These are phyloP conservation scores for Fraxinus anomala DNA, from an alignment of 257 asterid genomes.

Conservation along the genomic window DNA sequence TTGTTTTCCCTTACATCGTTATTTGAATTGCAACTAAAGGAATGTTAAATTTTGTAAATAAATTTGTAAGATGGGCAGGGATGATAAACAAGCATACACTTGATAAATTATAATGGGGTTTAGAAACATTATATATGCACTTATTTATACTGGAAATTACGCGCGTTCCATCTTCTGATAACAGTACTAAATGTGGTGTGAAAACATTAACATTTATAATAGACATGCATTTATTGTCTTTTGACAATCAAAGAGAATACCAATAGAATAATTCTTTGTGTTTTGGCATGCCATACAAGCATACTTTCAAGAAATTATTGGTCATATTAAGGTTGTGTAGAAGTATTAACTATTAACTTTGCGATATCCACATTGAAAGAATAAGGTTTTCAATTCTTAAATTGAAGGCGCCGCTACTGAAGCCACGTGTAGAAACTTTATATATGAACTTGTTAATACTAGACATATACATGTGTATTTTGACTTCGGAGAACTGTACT, in stretches of 20 bases:
- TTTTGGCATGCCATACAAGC: background rate
- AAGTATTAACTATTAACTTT: background rate
- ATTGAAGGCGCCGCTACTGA: background rate
- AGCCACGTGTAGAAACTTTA: background rate
- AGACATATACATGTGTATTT: background rate
- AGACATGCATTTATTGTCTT: conserved; percentile 5
- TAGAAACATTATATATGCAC: background rate
- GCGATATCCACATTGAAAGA: background rate
- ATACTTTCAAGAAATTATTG: background rate
- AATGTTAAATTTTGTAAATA: background rate
- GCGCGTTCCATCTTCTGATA: background rate
- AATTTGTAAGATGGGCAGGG: conserved; percentile 1
- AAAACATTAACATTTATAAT: background rate
- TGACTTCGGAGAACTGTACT: background rate
- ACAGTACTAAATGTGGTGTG: background rate
- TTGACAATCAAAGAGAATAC: background rate
- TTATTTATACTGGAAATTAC: background rate
- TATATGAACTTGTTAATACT: background rate
- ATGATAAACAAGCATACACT: conserved; percentile 9
- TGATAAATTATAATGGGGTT: conserved; percentile 3
- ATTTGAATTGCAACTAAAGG: conserved; percentile 3
- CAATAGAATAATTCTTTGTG: background rate
- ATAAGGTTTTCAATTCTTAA: background rate
- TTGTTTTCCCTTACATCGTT: background rate
- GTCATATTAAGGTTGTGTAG: conserved; percentile 11